A percentile compares a stretch with the other conserved stretches of the same genome.
Evolutionary conservation across 345 rosid species (phyloP).

Genomic region (Brassica nigra): DNA sequence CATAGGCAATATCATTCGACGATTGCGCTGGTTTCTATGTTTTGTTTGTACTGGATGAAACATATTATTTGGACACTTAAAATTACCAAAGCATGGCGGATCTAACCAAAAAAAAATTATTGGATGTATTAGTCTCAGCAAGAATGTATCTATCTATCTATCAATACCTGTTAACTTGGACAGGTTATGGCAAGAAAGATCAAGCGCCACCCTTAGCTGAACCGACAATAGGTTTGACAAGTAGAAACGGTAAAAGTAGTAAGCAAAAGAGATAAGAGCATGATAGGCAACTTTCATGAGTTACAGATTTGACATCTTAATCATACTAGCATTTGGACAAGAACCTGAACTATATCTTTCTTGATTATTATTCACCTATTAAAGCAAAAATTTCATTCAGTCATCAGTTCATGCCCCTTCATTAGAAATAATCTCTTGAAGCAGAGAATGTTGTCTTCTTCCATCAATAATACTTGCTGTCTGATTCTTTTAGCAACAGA

Average conservation of each 20-base stretch:
- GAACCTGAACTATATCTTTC: neutral
- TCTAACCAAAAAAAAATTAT: too few relatives aligned
- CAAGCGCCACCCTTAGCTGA: neutral
- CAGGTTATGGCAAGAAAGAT: neutral
- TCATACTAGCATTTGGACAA: neutral
- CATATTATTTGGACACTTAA: too few relatives aligned
- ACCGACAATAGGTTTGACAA: neutral
- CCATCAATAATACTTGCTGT: slow-evolving; percentile 94
- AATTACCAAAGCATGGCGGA: too few relatives aligned
- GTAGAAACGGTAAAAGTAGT: neutral
- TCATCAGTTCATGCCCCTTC: slow-evolving; percentile 88
- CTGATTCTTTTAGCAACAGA: slow-evolving; percentile 82
- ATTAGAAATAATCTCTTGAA: slow-evolving; percentile 82
- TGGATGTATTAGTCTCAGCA: too few relatives aligned
- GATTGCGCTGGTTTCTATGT: neutral
- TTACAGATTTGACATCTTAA: neutral
- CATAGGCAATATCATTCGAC: neutral
- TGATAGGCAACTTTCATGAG: neutral
- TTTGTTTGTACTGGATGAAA: too few relatives aligned
- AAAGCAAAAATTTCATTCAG: slow-evolving; percentile 45
- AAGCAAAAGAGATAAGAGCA: neutral
- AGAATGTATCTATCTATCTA: neutral
- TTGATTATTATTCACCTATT: neutral
- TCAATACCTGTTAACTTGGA: neutral
- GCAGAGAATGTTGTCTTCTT: slow-evolving; percentile 72